A percentile compares a stretch with the other conserved stretches of the same genome.
phyloP scores from a whole-genome alignment of 805 yeast genomes.

The Kodamaea kakaduensis region DNA sequence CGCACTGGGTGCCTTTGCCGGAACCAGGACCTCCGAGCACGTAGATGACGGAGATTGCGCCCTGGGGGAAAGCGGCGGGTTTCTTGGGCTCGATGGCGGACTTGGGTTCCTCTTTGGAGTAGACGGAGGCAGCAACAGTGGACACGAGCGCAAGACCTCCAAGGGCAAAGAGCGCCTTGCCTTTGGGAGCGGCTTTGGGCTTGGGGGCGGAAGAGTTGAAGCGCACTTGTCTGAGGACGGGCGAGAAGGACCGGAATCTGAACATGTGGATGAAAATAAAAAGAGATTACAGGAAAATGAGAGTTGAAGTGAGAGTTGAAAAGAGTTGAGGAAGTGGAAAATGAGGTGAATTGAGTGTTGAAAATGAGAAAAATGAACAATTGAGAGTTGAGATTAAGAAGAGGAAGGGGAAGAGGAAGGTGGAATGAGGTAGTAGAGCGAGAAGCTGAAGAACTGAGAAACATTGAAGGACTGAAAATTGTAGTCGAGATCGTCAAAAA shows the following conservation, averaged over 20 bases:
- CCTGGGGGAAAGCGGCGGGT: constrained; percentile 51
- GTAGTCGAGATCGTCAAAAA: no score
- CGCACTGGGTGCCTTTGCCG: constrained; percentile 97
- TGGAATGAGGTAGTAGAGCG: no score
- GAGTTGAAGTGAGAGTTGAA: no score
- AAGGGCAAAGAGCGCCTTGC: constrained; percentile 27
- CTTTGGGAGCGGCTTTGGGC: constrained; percentile 17
- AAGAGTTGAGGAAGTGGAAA: not conserved
- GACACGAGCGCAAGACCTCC: constrained; percentile 51
- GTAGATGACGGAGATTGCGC: constrained; percentile 75
- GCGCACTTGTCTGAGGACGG: constrained; percentile 8
- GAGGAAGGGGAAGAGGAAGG: no score
- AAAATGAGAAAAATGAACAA: no score
- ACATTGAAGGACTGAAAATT: no score
- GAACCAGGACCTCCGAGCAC: constrained; percentile 98
- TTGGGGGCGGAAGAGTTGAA: constrained; percentile 16
- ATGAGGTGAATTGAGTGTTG: no score
- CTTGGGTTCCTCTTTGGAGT: constrained; percentile 41
- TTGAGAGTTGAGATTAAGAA: no score
- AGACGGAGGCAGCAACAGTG: constrained; percentile 39
- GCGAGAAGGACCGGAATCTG: constrained; percentile 5
- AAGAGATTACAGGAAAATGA: not conserved
- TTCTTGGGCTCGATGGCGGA: constrained; percentile 42
- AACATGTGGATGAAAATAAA: constrained; percentile 4
- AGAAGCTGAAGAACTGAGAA: no score